Base-by-base conservation (phyloP, 2,329 filamentous ascomycete genomes). In the Madurella fahalii region DNA sequence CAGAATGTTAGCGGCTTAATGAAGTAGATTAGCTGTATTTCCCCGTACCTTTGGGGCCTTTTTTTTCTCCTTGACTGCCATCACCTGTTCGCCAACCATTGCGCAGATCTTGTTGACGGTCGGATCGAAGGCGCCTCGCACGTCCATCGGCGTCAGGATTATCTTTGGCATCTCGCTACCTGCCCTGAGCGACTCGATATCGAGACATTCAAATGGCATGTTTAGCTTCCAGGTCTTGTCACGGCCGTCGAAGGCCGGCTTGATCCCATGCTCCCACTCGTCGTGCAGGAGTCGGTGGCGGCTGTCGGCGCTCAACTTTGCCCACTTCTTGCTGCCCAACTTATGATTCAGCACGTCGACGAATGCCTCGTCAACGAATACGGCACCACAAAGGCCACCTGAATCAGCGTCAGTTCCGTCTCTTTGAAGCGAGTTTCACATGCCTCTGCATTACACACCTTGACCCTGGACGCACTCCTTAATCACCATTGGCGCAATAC, bases 361-460 rank as follows among this genome's bases (percentile, higher is more conserved):
- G n/a, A 77, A 77, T 0, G 40, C 53, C 2, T 76, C 65, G 31
- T 77, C 72, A 0, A 77, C 63, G 12, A 76, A 74, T 0, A 74
- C 61, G 0, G 64, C 72, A 0, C 74, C 74, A 2, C 71, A 75
- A 0, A 77, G 60, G 0, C 32, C 68, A 2, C 72, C 72, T 73
- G n/a, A 2, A 37, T n/a, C 3, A 40, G 1, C 3, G 46, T 42
- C 30, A 56, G 39, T 16, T 49, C 5, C 11, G 3, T 12, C 25
- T 25, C 25, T 25, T 25, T 25, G 7, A 25, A 7, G 7, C 25
- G 25, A 25, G 25, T 25, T 25, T 25, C 25, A 7, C 25, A 25
- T 25, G 25, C 25, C 44, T 12, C 0, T 2, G 30, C 4, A 25
- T 11, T 3, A 61, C 64, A 34, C 11, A 65, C 73, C 73, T 8